phyloP scores from a whole-genome alignment of 73 alveolate species.

The Blepharisma stoltei region DNA sequence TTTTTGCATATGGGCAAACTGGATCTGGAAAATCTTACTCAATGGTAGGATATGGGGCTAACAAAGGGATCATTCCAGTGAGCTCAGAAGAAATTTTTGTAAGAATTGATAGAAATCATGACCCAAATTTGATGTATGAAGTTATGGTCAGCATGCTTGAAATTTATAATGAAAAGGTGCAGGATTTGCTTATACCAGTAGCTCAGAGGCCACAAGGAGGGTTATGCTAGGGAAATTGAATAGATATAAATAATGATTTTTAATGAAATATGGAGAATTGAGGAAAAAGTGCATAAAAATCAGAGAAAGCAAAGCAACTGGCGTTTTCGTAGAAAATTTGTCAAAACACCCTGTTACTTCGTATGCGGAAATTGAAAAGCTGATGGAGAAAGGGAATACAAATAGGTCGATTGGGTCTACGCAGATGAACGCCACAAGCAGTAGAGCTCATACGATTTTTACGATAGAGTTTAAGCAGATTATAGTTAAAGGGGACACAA shows the following conservation, averaged over 20 bases:
- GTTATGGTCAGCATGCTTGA: constrained; percentile 87
- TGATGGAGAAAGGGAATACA: constrained; percentile 95
- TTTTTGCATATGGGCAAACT: constrained; percentile 96
- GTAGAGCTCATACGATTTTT: constrained; percentile 93
- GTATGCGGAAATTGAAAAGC: constrained; percentile 88
- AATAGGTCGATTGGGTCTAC: constrained; percentile 96
- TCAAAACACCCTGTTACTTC: constrained; percentile 92
- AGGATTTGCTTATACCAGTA: constrained; percentile 79
- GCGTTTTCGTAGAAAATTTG: constrained; percentile 94
- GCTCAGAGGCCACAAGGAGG: constrained; percentile 88
- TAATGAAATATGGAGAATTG: no score
- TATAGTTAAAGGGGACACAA: constrained; percentile 57
- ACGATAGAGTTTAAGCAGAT: constrained; percentile 93
- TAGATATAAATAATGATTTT: no score
- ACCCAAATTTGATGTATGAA: constrained; percentile 70
- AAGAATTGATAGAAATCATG: constrained; percentile 80
- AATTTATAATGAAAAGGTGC: constrained; percentile 89
- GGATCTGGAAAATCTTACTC: constrained; percentile 90
- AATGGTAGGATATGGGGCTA: constrained; percentile 92
- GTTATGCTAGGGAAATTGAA: no score
- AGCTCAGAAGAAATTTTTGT: constrained; percentile 95
- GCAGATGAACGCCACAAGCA: constrained; percentile 73
- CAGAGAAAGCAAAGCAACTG: constrained; percentile 90
- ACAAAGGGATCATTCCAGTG: constrained; percentile 97
- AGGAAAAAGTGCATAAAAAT: no score